These are phyloP conservation scores for Blastobotrys peoriensis DNA, from an alignment of 805 yeast species.

Conservation along the genomic window DNA sequence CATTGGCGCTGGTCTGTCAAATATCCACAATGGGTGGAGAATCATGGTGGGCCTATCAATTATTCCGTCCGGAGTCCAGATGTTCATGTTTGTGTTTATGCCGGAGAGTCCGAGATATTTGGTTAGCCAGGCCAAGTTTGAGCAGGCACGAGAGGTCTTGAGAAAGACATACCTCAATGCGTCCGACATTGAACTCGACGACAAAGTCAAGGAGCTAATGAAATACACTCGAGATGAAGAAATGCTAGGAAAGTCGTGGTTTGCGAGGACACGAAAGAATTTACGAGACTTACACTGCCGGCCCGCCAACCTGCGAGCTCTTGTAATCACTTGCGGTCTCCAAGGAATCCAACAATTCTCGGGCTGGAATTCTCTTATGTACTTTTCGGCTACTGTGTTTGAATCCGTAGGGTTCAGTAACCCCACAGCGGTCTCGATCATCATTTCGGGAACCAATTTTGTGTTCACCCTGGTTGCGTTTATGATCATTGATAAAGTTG, in stretches of 20 bases:
- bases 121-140: constrained; percentile 61
- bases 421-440: constrained; percentile 90
- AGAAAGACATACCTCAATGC: constrained; percentile 57
- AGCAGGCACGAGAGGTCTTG: constrained; percentile 62
- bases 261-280: constrained; percentile 19
- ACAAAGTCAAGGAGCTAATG: constrained; percentile 62
- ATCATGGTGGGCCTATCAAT: constrained; percentile 84
- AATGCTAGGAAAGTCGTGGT: constrained; percentile 14
- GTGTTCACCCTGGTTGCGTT: constrained; percentile 82
- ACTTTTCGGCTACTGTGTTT: constrained; percentile 88
- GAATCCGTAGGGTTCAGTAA: constrained; percentile 83
- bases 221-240: constrained; percentile 20
- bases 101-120: constrained; percentile 96
- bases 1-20: constrained; percentile 68
- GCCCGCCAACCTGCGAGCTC: constrained; percentile 73
- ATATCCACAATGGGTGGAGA: constrained; percentile 84
- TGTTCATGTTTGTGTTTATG: constrained; percentile 69
- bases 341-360: constrained; percentile 97
- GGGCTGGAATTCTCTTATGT: constrained; percentile 95
- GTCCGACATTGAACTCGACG: constrained; percentile 55
- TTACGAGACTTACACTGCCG: constrained; percentile 29
- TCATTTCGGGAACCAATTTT: constrained; percentile 92
- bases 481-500: constrained; percentile 77
- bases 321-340: constrained; percentile 83
- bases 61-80: constrained; percentile 78